A percentile compares a stretch with the other conserved stretches of the same genome.
phyloP scores from a whole-genome alignment of 352 stramenopile genomes.

The Globisporangium alternatum region DNA sequence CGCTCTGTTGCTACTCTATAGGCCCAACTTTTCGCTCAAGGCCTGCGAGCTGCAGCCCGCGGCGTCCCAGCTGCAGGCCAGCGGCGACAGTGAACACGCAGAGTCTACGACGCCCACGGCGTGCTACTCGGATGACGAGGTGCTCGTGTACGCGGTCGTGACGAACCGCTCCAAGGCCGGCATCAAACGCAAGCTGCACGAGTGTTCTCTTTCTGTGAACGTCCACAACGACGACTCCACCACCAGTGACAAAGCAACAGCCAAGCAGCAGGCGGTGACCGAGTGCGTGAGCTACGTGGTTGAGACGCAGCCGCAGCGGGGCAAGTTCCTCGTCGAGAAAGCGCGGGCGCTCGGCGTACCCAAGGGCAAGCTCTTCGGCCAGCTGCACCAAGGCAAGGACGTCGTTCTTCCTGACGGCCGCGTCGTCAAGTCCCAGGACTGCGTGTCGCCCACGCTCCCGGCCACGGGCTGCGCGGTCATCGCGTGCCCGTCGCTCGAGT shows the following conservation, averaged over 20 bases:
- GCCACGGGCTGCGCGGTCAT: slow-evolving; percentile 47
- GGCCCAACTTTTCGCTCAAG: slow-evolving; percentile 52
- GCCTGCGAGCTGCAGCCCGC: slow-evolving; percentile 29
- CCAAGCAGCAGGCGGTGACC: slow-evolving; percentile 15
- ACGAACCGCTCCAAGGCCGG: slow-evolving; percentile 30
- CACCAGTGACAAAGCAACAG: neutral
- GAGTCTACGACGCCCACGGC: neutral
- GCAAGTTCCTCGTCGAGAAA: slow-evolving; percentile 79
- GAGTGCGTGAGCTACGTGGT: slow-evolving; percentile 71
- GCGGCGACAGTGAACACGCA: neutral
- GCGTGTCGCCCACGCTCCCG: slow-evolving; percentile 62
- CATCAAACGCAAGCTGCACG: slow-evolving; percentile 61
- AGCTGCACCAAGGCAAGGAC: slow-evolving; percentile 77
- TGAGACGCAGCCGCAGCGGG: slow-evolving; percentile 63
- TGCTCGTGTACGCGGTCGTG: slow-evolving; percentile 45
- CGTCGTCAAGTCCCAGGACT: slow-evolving; percentile 64
- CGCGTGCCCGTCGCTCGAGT: slow-evolving; percentile 56
- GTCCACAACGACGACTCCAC: neutral
- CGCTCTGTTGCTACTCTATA: neutral
- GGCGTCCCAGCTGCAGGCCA: too few relatives aligned
- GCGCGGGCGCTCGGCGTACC: slow-evolving; percentile 67
- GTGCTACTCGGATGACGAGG: slow-evolving; percentile 59
- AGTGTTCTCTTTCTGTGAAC: neutral
- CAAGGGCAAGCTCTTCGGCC: slow-evolving; percentile 72
- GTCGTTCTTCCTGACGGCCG: slow-evolving; percentile 64